phyloP scores from a whole-genome alignment of 164 flowering plant genomes.

The Chimonanthus praecox region DNA sequence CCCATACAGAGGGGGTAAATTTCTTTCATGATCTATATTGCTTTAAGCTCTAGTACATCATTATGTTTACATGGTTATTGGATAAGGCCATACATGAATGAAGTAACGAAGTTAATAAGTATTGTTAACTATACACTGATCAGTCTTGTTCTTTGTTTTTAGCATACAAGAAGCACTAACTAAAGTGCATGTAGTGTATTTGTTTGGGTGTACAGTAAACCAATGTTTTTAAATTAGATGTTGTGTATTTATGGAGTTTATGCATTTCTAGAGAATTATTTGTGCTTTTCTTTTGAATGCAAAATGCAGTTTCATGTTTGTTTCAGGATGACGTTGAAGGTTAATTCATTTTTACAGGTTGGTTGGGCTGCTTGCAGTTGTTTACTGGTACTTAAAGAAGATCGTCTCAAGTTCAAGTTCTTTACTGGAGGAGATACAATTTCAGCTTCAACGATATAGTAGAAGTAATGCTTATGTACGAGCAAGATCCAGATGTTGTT shows the following conservation, averaged over 20 bases:
- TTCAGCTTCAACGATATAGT: background rate
- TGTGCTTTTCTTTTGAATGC: background rate
- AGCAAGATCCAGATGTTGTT: conserved; percentile 76
- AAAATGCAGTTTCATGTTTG: background rate
- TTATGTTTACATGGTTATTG: too few relatives aligned
- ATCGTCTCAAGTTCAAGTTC: background rate
- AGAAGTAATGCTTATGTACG: conserved; percentile 29
- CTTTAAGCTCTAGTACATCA: too few relatives aligned
- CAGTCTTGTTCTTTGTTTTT: too few relatives aligned
- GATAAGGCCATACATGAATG: too few relatives aligned
- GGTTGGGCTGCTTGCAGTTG: background rate
- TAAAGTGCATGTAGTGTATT: too few relatives aligned
- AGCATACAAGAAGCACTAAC: too few relatives aligned
- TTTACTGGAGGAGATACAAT: background rate
- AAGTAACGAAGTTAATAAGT: too few relatives aligned
- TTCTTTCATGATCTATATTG: too few relatives aligned
- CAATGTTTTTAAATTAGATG: background rate
- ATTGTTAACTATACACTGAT: too few relatives aligned
- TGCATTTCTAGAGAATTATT: background rate
- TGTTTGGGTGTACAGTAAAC: background rate
- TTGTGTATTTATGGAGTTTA: too few relatives aligned
- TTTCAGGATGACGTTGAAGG: background rate
- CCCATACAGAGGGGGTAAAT: too few relatives aligned
- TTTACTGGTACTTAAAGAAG: background rate
- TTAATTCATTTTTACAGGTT: conserved; percentile 1